Base-by-base conservation (phyloP, 805 yeast species). In the Starmerella roubikii region DNA sequence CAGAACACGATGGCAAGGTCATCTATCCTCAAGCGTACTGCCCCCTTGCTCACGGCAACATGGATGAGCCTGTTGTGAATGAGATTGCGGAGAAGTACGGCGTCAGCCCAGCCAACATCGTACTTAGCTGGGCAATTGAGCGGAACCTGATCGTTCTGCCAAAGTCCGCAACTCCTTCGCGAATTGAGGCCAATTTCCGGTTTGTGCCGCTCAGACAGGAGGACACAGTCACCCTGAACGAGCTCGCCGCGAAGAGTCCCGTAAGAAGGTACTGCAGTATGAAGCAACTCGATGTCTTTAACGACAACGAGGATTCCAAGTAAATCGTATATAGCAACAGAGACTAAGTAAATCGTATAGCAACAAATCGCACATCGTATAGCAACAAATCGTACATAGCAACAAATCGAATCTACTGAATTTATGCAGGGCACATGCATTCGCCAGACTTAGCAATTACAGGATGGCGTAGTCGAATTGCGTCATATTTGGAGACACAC, bases 1-100 rank as follows among this genome's bases (percentile, higher is more conserved):
- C 51, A n/a, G 30, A 21, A 23, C 51, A 47, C 44, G 45, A 47
- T 32, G 51, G 51, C 34, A 64, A 78, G 45, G 71, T 66, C 44
- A 75, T 78, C 44, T 55, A 64, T 24, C 56, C 78, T 39, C 77
- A 78, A 55, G 93, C 93, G 9, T 83, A 80, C 60, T 75, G 83
- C 23, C 91, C 93, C 19, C 64, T 82, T 49, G 88, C 85, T 27
- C 66, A 76, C 3, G 53, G 59, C 12, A 80, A 80, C 32, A 81
- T 82, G 0, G 68, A 71, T 42, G 57, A 74, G 31, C 74, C 75
- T 11, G 49, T 64, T 12, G 66, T 80, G 12, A 49, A 59, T 34
- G 66, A 72, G 46, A 56, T 81, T 30, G 80, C 83, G 18, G 55
- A 68, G 38, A 72, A 72, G 53, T 68, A 80, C 51, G 54, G 59